Percentiles rank a stretch among this genome's conserved stretches.
Evolutionary conservation across 345 rosid species (phyloP).

Genomic region (Psidium friedrichsthalianum): DNA sequence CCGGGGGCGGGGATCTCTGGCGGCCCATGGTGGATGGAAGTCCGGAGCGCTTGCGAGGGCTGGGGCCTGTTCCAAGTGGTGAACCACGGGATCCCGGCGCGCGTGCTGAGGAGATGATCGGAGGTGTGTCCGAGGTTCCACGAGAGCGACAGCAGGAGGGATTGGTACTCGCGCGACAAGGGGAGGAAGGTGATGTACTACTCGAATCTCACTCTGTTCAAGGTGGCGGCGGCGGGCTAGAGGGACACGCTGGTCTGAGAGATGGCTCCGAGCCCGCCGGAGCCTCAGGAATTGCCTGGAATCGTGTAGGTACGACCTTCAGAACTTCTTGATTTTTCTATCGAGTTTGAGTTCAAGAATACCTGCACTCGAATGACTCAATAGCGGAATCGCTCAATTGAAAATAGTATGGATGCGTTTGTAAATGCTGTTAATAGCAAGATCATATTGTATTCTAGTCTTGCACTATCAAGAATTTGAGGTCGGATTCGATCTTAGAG

Average conservation of each 20-base stretch:
- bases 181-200: constrained; percentile 7
- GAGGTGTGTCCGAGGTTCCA: background rate
- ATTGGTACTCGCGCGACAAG: constrained; percentile 6
- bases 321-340: background rate
- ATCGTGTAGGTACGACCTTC: constrained; percentile 1
- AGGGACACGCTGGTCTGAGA: constrained; percentile 9
- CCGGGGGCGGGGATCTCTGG: background rate
- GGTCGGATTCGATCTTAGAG: background rate
- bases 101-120: background rate
- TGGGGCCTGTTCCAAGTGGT: background rate
- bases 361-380: no score
- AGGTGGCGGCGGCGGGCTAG: constrained; percentile 7
- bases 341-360: no score
- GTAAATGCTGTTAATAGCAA: background rate
- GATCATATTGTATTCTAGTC: background rate
- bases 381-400: no score
- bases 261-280: background rate
- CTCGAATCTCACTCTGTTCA: constrained; percentile 3
- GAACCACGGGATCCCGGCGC: background rate
- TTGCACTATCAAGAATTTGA: background rate
- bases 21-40: background rate
- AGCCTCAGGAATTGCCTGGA: constrained; percentile 1
- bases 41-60: background rate
- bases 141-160: constrained; percentile 3
- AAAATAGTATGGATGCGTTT: background rate